Base-by-base conservation (phyloP, 331 rosid species). In the Ulmus americana region DNA sequence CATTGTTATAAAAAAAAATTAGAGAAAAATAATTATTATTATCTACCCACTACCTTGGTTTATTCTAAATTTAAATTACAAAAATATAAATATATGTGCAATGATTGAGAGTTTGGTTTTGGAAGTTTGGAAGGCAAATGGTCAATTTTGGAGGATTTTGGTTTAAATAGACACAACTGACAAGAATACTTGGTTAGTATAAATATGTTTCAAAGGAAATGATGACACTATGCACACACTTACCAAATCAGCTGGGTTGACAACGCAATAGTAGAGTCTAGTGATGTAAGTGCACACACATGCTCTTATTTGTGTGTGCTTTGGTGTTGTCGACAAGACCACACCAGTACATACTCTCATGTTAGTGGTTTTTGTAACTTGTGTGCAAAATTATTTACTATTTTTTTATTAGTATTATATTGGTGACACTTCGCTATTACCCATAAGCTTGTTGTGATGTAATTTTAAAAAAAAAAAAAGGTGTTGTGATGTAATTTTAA, bases 191-290 rank as follows among this genome's bases (percentile, higher is more conserved):
- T 28, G 73, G 63, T 46, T 67, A 14, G 71, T 68, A 78, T 70
- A 42, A 28, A 28, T 62, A 39, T 68, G 79, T 46, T 71, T 67
- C 59, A 20, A 49, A 69, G 38, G 70, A 50, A 68, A 73, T 70
- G 75, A 83, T 82, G 81, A 55, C 67, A 56, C 50, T 43, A 72
- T 13, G 63, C 61, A 16, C 53, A 16, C 45, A 14, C 40, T 41
- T 67, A 1, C 40, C 78, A 71, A 69, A 63, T 43, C 22, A 70
- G 74, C 72, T 41, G 28, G 76, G 81, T 79, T 68, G 89, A 86
- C 84, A 73, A 75, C 45, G 71, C 55, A 0, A 50, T 50, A 22
- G 10, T 10, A 18, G 14, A n/a, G 22, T 50, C 18, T n/a, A 10
- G 10, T 38, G 42, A 9, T 28, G 35, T 28, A 28, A 28, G 35